These are phyloP conservation scores for Metschnikowia picachoensis DNA, from an alignment of 805 yeast species.

Conservation along the genomic window DNA sequence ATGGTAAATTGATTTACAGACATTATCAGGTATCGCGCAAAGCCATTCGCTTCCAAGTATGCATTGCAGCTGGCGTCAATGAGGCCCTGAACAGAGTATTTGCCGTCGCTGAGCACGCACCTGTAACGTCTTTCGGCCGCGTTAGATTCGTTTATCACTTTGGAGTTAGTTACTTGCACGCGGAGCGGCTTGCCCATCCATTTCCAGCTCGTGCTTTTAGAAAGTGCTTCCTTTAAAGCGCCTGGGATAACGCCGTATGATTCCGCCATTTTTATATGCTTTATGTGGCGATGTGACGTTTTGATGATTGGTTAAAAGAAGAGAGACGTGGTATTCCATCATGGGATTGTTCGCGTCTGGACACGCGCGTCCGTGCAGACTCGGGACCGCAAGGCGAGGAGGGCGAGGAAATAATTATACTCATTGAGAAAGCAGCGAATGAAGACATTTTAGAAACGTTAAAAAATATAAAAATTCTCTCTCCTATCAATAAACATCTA, in stretches of 20 bases:
- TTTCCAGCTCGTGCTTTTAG: constrained; percentile 18
- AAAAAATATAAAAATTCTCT: no score
- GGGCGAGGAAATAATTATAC: background rate
- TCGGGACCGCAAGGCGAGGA: background rate
- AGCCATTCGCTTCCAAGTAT: constrained; percentile 38
- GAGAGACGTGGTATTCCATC: background rate
- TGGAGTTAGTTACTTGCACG: constrained; percentile 34
- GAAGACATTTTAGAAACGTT: no score
- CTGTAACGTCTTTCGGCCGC: constrained; percentile 27
- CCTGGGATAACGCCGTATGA: constrained; percentile 23
- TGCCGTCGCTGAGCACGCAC: constrained; percentile 38
- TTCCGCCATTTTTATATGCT: constrained; percentile 12
- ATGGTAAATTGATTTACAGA: constrained; percentile 39
- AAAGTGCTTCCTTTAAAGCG: constrained; percentile 24
- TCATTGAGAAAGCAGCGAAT: no score
- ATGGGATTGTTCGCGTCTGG: background rate
- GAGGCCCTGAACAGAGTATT: constrained; percentile 34
- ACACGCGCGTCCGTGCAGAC: constrained; percentile 5
- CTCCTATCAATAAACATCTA: no score
- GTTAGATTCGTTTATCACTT: constrained; percentile 25
- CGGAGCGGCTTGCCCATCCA: constrained; percentile 29
- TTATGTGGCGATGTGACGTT: background rate
- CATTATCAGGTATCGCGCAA: constrained; percentile 44
- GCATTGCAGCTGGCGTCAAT: constrained; percentile 41
- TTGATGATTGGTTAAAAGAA: background rate